Evolutionary conservation across 805 yeast species (phyloP).

Genomic region (Candida qinlingensis): DNA sequence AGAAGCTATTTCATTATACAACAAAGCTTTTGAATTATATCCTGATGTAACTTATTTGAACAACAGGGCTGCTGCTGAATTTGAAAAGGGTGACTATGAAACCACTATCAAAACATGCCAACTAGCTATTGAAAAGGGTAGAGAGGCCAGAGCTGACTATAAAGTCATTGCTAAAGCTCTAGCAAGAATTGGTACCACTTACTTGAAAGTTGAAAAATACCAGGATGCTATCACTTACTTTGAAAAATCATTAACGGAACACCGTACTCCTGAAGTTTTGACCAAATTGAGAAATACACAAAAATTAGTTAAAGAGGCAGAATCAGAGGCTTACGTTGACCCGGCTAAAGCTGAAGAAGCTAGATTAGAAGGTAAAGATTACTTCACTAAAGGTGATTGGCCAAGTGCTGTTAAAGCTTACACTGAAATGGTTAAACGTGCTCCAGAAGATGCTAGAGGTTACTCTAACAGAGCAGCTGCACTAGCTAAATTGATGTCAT

Average conservation of each 20-base stretch:
- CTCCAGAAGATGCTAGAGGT: slow-evolving; percentile 96
- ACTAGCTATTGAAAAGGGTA: slow-evolving; percentile 82
- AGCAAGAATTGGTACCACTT: slow-evolving; percentile 83
- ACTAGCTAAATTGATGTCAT: slow-evolving; percentile 86
- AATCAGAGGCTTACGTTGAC: slow-evolving; percentile 73
- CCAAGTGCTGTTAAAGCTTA: slow-evolving; percentile 93
- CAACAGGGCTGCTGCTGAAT: slow-evolving; percentile 97
- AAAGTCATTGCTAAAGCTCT: slow-evolving; percentile 88
- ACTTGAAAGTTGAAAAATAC: slow-evolving; percentile 69
- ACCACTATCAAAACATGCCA: slow-evolving; percentile 76
- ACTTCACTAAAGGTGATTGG: slow-evolving; percentile 89
- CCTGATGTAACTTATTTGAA: slow-evolving; percentile 90
- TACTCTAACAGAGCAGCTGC: slow-evolving; percentile 99
- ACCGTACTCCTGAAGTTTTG: slow-evolving; percentile 90
- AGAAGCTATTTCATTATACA: slow-evolving; percentile 83
- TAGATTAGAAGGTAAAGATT: slow-evolving; percentile 85
- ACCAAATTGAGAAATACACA: slow-evolving; percentile 84
- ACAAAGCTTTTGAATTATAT: slow-evolving; percentile 76
- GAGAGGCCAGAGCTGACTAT: slow-evolving; percentile 87
- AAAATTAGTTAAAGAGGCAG: slow-evolving; percentile 74
- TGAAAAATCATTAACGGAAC: slow-evolving; percentile 92
- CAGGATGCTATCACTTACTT: slow-evolving; percentile 69
- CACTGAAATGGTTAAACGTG: slow-evolving; percentile 92
- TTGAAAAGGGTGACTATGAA: slow-evolving; percentile 89
- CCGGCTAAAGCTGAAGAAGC: slow-evolving; percentile 95